Percentiles rank a stretch among this genome's conserved stretches.
Conservation (phyloP, 495 filamentous ascomycete species). For the Bacidia gigantensis region DNA sequence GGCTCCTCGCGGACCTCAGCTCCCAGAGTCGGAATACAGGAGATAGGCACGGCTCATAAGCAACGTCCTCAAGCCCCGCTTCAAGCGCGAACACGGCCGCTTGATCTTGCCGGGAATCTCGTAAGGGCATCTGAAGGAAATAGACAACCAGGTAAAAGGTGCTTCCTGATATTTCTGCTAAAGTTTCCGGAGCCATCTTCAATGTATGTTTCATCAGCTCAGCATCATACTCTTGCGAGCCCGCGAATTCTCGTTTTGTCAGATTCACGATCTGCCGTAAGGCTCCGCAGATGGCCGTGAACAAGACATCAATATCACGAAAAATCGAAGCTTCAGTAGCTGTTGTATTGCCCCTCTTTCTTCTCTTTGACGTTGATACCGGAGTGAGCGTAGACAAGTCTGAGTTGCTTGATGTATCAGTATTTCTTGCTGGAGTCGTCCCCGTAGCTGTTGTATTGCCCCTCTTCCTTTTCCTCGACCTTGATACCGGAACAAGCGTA, state of each 20-base stretch:
- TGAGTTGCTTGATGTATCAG: not conserved
- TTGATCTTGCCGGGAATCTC: not conserved
- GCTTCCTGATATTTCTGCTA: slow-evolving; percentile 32
- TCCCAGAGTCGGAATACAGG: slow-evolving; percentile 33
- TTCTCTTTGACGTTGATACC: slow-evolving; percentile 24
- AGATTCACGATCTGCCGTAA: slow-evolving; percentile 5
- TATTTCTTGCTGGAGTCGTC: not conserved
- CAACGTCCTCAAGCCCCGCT: not conserved
- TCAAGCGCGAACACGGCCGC: not conserved
- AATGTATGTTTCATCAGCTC: slow-evolving; percentile 41
- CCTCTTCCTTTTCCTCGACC: slow-evolving; percentile 30
- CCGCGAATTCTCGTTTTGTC: not conserved
- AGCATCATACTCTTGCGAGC: slow-evolving; percentile 26
- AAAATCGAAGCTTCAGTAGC: not conserved
- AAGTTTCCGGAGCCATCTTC: slow-evolving; percentile 31
- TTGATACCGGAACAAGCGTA: not conserved
- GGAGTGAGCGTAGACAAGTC: not conserved
- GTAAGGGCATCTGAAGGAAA: not conserved
- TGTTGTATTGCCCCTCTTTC: slow-evolving; percentile 23
- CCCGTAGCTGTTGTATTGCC: slow-evolving; percentile 13
- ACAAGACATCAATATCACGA: not conserved
- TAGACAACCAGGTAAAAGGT: slow-evolving; percentile 6
- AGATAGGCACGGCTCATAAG: not conserved
- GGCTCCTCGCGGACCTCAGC: slow-evolving; percentile 28
- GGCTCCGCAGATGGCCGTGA: slow-evolving; percentile 5